Conservation (phyloP, 2,329 filamentous ascomycete species). For the Aspergillus sp. region DNA sequence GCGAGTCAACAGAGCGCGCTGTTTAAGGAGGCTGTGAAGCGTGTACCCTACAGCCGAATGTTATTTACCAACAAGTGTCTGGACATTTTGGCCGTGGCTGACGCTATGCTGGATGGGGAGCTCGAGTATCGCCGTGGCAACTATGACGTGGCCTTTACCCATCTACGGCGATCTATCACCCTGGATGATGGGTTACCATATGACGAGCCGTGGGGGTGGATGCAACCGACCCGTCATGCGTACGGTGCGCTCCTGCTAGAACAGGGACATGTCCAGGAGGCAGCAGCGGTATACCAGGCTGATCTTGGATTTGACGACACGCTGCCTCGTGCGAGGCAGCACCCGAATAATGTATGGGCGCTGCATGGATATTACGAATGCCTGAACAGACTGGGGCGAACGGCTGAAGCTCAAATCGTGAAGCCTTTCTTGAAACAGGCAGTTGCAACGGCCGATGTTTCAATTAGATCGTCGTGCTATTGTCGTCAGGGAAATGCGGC, state of each 20-base stretch:
- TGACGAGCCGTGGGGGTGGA: constrained; percentile 78
- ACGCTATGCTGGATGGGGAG: constrained; percentile 71
- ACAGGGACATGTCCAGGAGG: constrained; percentile 60
- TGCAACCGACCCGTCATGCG: constrained; percentile 72
- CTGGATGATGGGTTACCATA: constrained; percentile 67
- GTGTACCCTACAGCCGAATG: constrained; percentile 61
- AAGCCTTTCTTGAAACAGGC: constrained; percentile 55
- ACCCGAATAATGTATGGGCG: constrained; percentile 75
- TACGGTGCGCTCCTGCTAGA: constrained; percentile 70
- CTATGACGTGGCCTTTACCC: constrained; percentile 59
- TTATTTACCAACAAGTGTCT: constrained; percentile 68
- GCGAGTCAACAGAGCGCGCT: constrained; percentile 54
- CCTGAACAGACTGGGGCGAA: constrained; percentile 56
- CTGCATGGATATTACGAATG: constrained; percentile 74
- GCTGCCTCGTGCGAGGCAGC: constrained; percentile 64
- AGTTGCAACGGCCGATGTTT: constrained; percentile 60
- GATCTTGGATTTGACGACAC: constrained; percentile 63
- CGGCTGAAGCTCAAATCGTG: constrained; percentile 51
- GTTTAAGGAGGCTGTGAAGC: constrained; percentile 55
- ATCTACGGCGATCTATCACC: constrained; percentile 59
- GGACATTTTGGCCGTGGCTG: constrained; percentile 64
- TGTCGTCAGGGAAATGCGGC: constrained; percentile 42
- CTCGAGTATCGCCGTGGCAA: constrained; percentile 67
- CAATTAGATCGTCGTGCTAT: constrained; percentile 60
- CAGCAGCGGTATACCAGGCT: constrained; percentile 59